phyloP scores from a whole-genome alignment of 305 asterid genomes.

The Fraxinus angustifolia region DNA sequence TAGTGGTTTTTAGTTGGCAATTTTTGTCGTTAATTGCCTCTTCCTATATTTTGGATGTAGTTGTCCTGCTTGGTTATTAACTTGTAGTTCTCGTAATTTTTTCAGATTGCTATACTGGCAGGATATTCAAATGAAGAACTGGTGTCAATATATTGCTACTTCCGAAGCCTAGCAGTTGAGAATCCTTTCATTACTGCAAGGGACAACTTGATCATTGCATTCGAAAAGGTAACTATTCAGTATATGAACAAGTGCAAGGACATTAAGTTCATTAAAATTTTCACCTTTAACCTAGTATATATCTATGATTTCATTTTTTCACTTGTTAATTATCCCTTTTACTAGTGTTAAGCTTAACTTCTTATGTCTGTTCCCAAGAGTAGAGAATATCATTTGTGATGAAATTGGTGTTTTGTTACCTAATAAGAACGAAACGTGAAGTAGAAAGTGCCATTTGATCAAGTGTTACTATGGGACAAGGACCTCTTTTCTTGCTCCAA shows the following conservation, averaged over 20 bases:
- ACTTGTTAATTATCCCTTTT: neutral
- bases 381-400: neutral
- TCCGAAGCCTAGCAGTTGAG: constrained; percentile 86
- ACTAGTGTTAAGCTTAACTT: neutral
- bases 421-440: neutral
- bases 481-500: neutral
- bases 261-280: neutral
- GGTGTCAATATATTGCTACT: constrained; percentile 78
- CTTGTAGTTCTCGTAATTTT: constrained; percentile 19
- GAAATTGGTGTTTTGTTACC: neutral
- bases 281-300: neutral
- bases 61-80: neutral
- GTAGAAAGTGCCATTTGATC: neutral
- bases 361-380: neutral
- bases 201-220: constrained; percentile 87
- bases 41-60: neutral
- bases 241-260: neutral
- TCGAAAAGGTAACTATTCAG: constrained; percentile 74
- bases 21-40: neutral
- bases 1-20: constrained; percentile 11
- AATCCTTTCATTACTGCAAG: constrained; percentile 84
- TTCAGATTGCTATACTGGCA: constrained; percentile 92
- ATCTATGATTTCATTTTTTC: neutral
- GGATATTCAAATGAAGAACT: constrained; percentile 86
- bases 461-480: neutral